Base-by-base conservation (phyloP, 768 basidiomycete genomes). In the Suillus subalutaceus region DNA sequence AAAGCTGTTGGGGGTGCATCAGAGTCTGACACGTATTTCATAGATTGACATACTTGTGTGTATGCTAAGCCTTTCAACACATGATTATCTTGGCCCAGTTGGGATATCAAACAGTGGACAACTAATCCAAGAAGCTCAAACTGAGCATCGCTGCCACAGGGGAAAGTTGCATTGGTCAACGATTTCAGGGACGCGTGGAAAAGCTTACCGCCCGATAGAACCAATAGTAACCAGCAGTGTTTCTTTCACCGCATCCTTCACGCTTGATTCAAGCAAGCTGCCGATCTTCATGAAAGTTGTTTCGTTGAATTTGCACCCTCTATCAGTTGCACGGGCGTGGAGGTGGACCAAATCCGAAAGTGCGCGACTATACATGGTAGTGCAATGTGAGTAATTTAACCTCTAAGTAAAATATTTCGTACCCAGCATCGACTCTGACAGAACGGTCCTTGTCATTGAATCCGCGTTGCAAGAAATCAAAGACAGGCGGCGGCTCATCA, bases 361-460 rank as follows among this genome's bases (percentile, higher is more conserved):
- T 6, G 84, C 81, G 69, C 83, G 83, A 35, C 76, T 78, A n/a
- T 43, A 61, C 38, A 46, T 40, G 40, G 12, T 41, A 3, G 40
- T 30, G 44, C 66, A n/a, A 52, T 41, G 56, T 75, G 55, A 77
- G 63, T 44, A 65, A 60, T 12, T 35, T 15, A 10, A 37, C 30
- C 50, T 30, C 43, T 6, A 35, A 32, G 20, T n/a, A 6, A 32
- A 13, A 3, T 4, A 26, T 35, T 43, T 4, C 23, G 1, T 75
- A 93, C 92, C 92, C 92, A 62, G 92, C 89, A 67, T 82, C 79
- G 18, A 93, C 72, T 44, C 92, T 84, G 26, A 88, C 85, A 50
- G 81, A 82, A 64, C 92, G 82, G 67, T 90, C 84, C 46, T 72
- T 75, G 68, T 90, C 84, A 12, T 72, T 78, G 66, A 91, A 73